Evolutionary conservation across 2,329 filamentous ascomycete species (phyloP), one percentile per base, ranked within the genome.

Genomic region (Raffaelea ambrosiae): DNA sequence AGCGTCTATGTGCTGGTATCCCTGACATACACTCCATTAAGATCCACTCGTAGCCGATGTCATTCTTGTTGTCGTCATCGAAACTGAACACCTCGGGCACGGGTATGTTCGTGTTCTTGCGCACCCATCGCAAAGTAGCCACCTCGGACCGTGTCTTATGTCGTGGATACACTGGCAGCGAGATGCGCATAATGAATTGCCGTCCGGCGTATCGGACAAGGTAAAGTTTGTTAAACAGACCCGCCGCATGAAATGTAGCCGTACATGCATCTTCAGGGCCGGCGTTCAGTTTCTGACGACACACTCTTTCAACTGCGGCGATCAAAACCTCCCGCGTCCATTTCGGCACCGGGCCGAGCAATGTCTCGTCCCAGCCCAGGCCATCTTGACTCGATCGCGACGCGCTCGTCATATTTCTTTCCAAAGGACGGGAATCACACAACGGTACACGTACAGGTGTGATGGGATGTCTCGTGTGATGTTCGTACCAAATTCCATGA

Each of bases 11-110:
- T 2, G 42, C 31, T 13, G 42, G 9, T 4, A 18, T 35, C 10
- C 42, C 42, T 18, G 14, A 29, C 42, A 44, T 36, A 21, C 33
- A 18, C 42, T 44, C 42, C 42, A 44, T 44, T 10, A 44, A 21
- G 29, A 44, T 44, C 42, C 42, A 44, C 42, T 44, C 42, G 14
- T 14, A 44, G 2, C 42, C 42, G 21, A 44, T 44, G 9, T 44
- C 42, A 10, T 44, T 44, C n/a, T 44, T 29, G 42, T 35, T 4
- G 26, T n/a, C 21, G 26, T 22, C 42, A 29, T 44, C 42, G n/a
- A 44, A 44, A 26, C 26, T 13, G 18, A 44, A 44, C 31, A 44
- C 42, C 16, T 36, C 10, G 29, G 42, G 42, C 16, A 44, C 42
- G 4, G 26, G 42, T 13, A 44, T 36, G 3, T 13, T 20, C 5